These are phyloP conservation scores for Starmera dryadoides DNA, from an alignment of 805 yeast species.

Conservation along the genomic window DNA sequence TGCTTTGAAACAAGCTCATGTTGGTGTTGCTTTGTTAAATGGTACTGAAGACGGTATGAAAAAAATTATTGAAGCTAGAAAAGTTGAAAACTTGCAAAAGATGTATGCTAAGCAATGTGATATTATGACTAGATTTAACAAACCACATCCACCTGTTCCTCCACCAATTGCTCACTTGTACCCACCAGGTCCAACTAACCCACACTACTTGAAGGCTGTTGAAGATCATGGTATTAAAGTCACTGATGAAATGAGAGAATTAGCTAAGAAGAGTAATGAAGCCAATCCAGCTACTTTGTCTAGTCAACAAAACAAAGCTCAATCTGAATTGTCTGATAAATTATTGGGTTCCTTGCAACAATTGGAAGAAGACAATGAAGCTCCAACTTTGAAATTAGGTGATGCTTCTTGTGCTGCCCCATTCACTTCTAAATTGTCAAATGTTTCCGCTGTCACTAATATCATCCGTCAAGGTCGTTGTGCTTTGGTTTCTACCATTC, in stretches of 20 bases:
- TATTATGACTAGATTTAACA: slow-evolving; percentile 73
- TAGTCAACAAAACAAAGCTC: slow-evolving; percentile 25
- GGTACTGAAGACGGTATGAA: slow-evolving; percentile 94
- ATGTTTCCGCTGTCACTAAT: slow-evolving; percentile 87
- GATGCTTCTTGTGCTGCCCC: slow-evolving; percentile 99
- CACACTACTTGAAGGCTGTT: slow-evolving; percentile 78
- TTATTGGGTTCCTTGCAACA: slow-evolving; percentile 49
- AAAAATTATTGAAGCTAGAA: slow-evolving; percentile 77
- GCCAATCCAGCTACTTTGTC: slow-evolving; percentile 27
- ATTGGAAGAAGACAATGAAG: slow-evolving; percentile 63
- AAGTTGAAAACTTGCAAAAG: slow-evolving; percentile 51
- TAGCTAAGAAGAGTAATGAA: slow-evolving; percentile 45
- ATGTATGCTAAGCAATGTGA: slow-evolving; percentile 82
- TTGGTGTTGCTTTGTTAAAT: slow-evolving; percentile 95
- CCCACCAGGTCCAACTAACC: slow-evolving; percentile 93
- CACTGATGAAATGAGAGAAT: slow-evolving; percentile 61
- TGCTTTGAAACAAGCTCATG: slow-evolving; percentile 96
- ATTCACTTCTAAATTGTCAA: slow-evolving; percentile 88
- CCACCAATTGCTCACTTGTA: slow-evolving; percentile 84
- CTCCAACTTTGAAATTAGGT: slow-evolving; percentile 90
- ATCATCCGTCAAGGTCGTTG: slow-evolving; percentile 97
- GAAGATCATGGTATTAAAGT: slow-evolving; percentile 77
- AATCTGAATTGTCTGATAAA: slow-evolving; percentile 52
- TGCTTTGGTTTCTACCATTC: slow-evolving; percentile 94
- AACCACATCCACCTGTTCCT: slow-evolving; percentile 81